Percentiles rank a stretch among this genome's conserved stretches.
These are phyloP conservation scores for Petunia axillaris DNA, from an alignment of 257 asterid genomes.

Conservation along the genomic window DNA sequence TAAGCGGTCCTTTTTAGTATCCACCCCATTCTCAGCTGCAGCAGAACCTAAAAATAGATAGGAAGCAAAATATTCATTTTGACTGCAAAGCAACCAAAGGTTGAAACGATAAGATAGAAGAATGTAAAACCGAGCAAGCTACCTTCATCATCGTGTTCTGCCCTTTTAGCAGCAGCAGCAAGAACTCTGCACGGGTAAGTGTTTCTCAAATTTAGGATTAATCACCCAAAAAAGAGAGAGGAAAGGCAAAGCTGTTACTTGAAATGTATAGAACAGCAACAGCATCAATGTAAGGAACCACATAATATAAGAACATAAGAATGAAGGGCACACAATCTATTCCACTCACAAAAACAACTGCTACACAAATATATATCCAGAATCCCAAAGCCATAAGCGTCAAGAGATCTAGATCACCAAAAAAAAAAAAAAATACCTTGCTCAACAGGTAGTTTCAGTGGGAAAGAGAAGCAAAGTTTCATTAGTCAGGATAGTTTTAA, in stretches of 20 bases:
- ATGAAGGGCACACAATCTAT: background rate
- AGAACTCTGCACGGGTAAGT: conserved; percentile 66
- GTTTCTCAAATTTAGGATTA: conserved; percentile 24
- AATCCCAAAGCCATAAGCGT: background rate
- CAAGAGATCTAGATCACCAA: conserved; percentile 5
- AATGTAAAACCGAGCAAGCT: conserved; percentile 27
- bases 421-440: background rate
- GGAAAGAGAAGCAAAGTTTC: background rate
- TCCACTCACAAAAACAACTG: background rate
- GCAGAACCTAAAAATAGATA: conserved; percentile 46
- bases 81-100: conserved; percentile 14
- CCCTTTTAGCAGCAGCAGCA: conserved; percentile 83
- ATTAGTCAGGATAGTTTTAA: background rate
- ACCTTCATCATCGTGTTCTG: conserved; percentile 79
- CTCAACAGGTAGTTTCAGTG: background rate
- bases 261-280: background rate
- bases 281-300: background rate
- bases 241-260: background rate
- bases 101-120: background rate
- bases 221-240: background rate
- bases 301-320: background rate
- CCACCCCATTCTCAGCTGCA: conserved; percentile 58
- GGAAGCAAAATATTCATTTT: conserved; percentile 24
- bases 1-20: conserved; percentile 53
- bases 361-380: conserved; percentile 7